Percentiles rank a stretch among this genome's conserved stretches.
Evolutionary conservation across 2,329 filamentous ascomycete species (phyloP).

Genomic region (Microdochium trichocladiopsis): DNA sequence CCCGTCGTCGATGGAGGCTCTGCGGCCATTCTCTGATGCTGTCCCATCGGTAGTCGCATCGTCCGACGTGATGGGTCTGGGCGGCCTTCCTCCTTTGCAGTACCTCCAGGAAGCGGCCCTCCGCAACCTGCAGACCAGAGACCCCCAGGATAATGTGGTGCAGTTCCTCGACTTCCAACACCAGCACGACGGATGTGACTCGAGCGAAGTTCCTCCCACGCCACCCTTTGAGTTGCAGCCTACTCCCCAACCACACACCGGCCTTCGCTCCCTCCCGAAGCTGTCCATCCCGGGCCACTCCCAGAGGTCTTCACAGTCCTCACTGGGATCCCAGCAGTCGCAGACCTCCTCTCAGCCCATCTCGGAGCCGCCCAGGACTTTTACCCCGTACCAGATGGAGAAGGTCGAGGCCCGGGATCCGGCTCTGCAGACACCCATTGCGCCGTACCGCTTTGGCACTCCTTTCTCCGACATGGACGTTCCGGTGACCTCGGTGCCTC

Average conservation of each 20-base stretch:
- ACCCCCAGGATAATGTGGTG: constrained; percentile 88
- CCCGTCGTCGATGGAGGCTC: constrained; percentile 40
- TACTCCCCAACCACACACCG: constrained; percentile 39
- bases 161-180: constrained; percentile 85
- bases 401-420: constrained; percentile 42
- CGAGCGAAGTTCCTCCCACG: constrained; percentile 56
- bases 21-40: constrained; percentile 66
- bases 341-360: constrained; percentile 17
- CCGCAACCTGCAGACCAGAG: constrained; percentile 60
- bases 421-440: constrained; percentile 51
- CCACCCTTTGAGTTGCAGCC: constrained; percentile 63
- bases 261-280: constrained; percentile 53
- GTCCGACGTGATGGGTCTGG: constrained; percentile 79
- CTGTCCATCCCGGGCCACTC: constrained; percentile 47
- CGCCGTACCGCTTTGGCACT: constrained; percentile 70
- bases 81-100: constrained; percentile 52
- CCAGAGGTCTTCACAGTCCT: constrained; percentile 10
- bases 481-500: constrained; percentile 65
- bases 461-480: constrained; percentile 89
- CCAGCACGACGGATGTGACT: constrained; percentile 27
- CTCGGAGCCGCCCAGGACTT: constrained; percentile 14
- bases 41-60: constrained; percentile 83
- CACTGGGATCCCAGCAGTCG: constrained; percentile 10
- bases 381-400: constrained; percentile 46
- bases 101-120: constrained; percentile 70